Percentiles rank a stretch among this genome's conserved stretches.
phyloP scores from a whole-genome alignment of 805 yeast species.

The Saturnispora saitoi region DNA sequence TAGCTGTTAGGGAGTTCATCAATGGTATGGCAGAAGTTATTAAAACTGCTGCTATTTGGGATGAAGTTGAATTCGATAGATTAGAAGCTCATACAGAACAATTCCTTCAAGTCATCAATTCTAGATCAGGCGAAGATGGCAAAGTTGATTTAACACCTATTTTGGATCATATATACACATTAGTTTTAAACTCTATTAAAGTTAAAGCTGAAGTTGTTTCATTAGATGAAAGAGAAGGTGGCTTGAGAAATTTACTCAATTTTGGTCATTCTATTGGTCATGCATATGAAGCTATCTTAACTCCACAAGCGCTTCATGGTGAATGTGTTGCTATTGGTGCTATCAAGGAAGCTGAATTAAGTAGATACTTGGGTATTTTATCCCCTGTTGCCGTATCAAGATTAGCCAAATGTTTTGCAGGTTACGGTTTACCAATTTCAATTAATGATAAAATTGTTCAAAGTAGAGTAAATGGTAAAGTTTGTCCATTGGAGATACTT shows the following conservation, averaged over 20 bases:
- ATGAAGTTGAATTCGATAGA: constrained; percentile 77
- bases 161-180: constrained; percentile 61
- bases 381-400: constrained; percentile 93
- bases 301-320: constrained; percentile 95
- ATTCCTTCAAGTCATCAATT: constrained; percentile 60
- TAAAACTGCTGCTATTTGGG: constrained; percentile 98
- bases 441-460: constrained; percentile 64
- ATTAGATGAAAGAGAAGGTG: constrained; percentile 90
- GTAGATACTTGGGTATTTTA: constrained; percentile 83
- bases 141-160: constrained; percentile 60
- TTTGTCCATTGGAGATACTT: constrained; percentile 68
- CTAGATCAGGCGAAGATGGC: constrained; percentile 30
- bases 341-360: constrained; percentile 87
- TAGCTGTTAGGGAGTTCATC: constrained; percentile 89
- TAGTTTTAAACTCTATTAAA: constrained; percentile 76
- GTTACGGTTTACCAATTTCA: constrained; percentile 80
- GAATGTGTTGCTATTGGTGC: constrained; percentile 99
- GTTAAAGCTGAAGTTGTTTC: constrained; percentile 95
- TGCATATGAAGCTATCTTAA: constrained; percentile 94
- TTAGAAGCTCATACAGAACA: constrained; percentile 66
- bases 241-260: constrained; percentile 82
- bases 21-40: constrained; percentile 98
- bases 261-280: constrained; percentile 98
- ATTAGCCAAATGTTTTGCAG: constrained; percentile 68
- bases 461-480: constrained; percentile 58